These are phyloP conservation scores for Leucaena leucocephala DNA, from an alignment of 306 rosid genomes.

Conservation along the genomic window DNA sequence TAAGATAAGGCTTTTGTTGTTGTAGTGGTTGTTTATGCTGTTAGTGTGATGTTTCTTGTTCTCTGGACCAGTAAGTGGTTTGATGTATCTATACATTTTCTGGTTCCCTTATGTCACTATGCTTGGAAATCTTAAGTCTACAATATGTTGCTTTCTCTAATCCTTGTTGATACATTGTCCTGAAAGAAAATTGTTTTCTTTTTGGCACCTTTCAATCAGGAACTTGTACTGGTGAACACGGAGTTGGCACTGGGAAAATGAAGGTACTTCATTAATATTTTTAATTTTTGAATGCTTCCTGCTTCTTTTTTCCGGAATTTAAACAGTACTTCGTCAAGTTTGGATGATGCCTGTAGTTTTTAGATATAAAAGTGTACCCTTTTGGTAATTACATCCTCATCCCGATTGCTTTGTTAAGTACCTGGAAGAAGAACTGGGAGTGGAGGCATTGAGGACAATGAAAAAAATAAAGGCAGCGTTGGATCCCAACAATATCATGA, in stretches of 20 bases:
- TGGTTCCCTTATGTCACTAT: neutral
- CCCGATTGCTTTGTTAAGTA: slow-evolving; percentile 50
- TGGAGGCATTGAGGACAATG: slow-evolving; percentile 83
- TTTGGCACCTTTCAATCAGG: slow-evolving; percentile 55
- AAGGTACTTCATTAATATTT: slow-evolving; percentile 57
- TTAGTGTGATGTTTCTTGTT: slow-evolving; percentile 20
- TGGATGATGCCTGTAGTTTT: neutral
- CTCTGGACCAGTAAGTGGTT: neutral
- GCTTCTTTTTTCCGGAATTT: slow-evolving; percentile 5
- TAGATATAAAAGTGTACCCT: slow-evolving; percentile 14
- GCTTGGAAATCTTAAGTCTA: neutral
- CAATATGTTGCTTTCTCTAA: slow-evolving; percentile 17
- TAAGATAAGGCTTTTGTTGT: neutral
- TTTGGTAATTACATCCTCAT: slow-evolving; percentile 17
- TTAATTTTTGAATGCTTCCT: neutral
- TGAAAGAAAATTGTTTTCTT: slow-evolving; percentile 34
- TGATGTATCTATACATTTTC: neutral
- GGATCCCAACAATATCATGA: slow-evolving; percentile 92
- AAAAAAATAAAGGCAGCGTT: slow-evolving; percentile 78
- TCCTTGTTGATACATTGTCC: slow-evolving; percentile 13
- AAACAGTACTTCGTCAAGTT: slow-evolving; percentile 3
- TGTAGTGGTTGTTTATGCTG: neutral
- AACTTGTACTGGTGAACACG: slow-evolving; percentile 96
- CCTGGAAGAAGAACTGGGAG: slow-evolving; percentile 88
- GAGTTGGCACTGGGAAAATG: slow-evolving; percentile 96